These are phyloP conservation scores for Psilocybe azurescens DNA, from an alignment of 768 basidiomycete species.

Conservation along the genomic window DNA sequence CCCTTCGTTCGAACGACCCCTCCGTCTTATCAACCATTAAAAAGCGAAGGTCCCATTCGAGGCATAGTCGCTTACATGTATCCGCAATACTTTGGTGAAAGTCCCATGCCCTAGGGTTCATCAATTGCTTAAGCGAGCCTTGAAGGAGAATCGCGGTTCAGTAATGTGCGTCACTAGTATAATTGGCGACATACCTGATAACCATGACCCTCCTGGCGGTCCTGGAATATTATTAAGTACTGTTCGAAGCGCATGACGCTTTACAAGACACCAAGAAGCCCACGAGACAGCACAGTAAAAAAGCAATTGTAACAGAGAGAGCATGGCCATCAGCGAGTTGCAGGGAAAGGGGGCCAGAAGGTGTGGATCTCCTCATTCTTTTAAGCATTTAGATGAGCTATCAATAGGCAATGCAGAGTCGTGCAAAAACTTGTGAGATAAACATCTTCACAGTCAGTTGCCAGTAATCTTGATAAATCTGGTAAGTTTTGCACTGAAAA, in stretches of 20 bases:
- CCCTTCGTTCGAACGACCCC: slow-evolving; percentile 36
- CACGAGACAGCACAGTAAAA: slow-evolving; percentile 13
- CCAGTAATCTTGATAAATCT: not conserved
- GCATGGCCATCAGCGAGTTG: not conserved
- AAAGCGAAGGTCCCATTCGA: not conserved
- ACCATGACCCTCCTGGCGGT: slow-evolving; percentile 36
- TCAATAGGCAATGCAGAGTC: not conserved
- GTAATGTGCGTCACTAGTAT: too few relatives aligned
- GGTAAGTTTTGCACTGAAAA: too few relatives aligned
- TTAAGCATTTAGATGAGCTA: not conserved
- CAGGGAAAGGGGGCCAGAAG: not conserved
- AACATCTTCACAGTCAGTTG: not conserved
- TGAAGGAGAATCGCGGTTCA: not conserved
- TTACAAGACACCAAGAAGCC: slow-evolving; percentile 17
- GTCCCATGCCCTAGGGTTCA: slow-evolving; percentile 14
- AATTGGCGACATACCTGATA: slow-evolving; percentile 30
- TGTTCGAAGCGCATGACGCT: slow-evolving; percentile 12
- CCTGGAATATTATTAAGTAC: slow-evolving; percentile 43
- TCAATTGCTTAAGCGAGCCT: slow-evolving; percentile 15
- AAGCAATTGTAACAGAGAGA: not conserved
- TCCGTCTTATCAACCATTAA: slow-evolving; percentile 26
- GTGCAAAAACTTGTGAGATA: not conserved
- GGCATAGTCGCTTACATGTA: slow-evolving; percentile 4
- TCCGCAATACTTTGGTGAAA: slow-evolving; percentile 15
- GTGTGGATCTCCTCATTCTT: not conserved